These are phyloP conservation scores for Lagerstroemia speciosa DNA, from an alignment of 345 rosid species.

Conservation along the genomic window DNA sequence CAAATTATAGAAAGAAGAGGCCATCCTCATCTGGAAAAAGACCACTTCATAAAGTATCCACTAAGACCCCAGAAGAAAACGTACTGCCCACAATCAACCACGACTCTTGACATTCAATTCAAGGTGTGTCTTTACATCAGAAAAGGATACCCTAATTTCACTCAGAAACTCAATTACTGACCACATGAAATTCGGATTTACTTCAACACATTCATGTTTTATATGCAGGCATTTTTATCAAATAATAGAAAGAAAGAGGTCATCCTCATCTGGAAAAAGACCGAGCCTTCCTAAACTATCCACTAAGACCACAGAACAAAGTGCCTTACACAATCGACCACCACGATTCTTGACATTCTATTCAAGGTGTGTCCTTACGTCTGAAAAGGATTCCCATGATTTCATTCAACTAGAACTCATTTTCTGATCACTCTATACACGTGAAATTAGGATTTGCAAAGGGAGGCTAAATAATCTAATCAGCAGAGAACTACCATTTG, in stretches of 20 bases:
- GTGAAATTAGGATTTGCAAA: not conserved
- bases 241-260: not conserved
- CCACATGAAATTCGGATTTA: no score
- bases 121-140: not conserved
- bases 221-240: not conserved
- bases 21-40: not conserved
- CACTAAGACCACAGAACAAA: not conserved
- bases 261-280: not conserved
- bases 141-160: not conserved
- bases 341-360: not conserved
- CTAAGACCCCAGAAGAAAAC: not conserved
- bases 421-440: not conserved
- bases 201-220: not conserved
- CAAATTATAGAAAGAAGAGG: not conserved
- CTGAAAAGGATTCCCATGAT: no score
- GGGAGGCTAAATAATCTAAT: not conserved
- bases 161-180: no score
- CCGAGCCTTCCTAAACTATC: no score
- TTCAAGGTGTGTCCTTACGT: not conserved
- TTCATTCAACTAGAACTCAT: not conserved
- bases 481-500: not conserved
- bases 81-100: not conserved
- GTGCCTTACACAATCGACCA: not conserved
- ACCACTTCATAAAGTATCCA: no score
- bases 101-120: not conserved